Evolutionary conservation across 106 monocot species (phyloP), one percentile per base, ranked within the genome.

Genomic region (Dendrobium nobile): DNA sequence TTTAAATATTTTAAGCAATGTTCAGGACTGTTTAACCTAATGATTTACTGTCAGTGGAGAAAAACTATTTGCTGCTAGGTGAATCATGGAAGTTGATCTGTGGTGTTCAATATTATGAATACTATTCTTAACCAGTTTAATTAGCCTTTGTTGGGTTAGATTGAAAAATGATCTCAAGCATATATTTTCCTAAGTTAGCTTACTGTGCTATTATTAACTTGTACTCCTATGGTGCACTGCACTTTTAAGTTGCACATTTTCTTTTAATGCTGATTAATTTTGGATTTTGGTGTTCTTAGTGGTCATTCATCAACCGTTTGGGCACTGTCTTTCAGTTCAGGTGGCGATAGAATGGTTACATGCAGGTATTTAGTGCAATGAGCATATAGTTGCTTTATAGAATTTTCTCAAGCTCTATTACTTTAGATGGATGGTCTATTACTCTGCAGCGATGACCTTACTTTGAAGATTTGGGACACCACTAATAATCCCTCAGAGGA

Each of bases 271-370:
- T 74, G 43, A 74, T 74, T 74, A 44, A 74, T 64, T 3, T 2
- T 82, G 40, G 22, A 77, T 80, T 54, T 85, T 78, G 20, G 56
- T 27, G 43, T 70, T 70, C 80, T 65, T 64, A 96, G 96, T 85
- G 96, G 97, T 41, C 97, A 97, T 88, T 80, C 97, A 77, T 97
- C 97, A 41, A 97, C 97, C 73, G 92, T 97, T 9, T 97, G 97
- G 97, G 87, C 90, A 76, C 33, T 89, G 37, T 90, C 94, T 47
- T 97, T 97, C 82, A 94, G 83, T 73, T 59, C 84, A 1, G 78
- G 7, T 72, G 97, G 97, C 41, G 91, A 94, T 75, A 87, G 86
- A 88, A 92, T 97, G 94, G 92, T 92, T 15, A 92, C 97, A 15
- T 92, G 92, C 87, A 97, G 97, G 97, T 97, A 84, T 73, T 42